Percentiles rank a stretch among this genome's conserved stretches.
Evolutionary conservation across 179 eudicot genomes (phyloP).

Genomic region (Silene vulgaris): DNA sequence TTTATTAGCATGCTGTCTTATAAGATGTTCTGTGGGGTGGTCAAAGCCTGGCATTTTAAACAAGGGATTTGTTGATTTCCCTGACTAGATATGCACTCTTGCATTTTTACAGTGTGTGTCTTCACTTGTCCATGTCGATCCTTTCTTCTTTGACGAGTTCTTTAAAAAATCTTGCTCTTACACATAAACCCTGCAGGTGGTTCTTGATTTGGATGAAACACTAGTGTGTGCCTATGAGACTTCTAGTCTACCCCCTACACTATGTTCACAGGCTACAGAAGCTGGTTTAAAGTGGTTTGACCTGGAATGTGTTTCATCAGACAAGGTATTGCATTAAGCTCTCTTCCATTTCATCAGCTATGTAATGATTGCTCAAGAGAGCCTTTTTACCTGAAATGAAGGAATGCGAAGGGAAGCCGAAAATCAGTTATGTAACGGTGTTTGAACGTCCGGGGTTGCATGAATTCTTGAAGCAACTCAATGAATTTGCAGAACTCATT

Average conservation of each 20-base stretch:
- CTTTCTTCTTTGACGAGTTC: neutral
- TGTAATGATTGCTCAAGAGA: slow-evolving; percentile 14
- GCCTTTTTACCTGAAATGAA: slow-evolving; percentile 27
- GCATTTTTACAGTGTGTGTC: neutral
- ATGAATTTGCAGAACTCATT: slow-evolving; percentile 86
- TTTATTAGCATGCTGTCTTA: neutral
- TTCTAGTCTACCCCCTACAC: slow-evolving; percentile 67
- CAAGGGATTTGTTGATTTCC: neutral
- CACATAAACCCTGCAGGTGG: slow-evolving; percentile 52
- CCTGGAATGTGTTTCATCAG: slow-evolving; percentile 84
- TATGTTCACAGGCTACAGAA: slow-evolving; percentile 76
- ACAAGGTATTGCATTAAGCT: slow-evolving; percentile 50
- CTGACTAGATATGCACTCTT: neutral
- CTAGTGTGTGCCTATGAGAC: slow-evolving; percentile 90
- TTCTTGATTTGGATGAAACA: slow-evolving; percentile 97
- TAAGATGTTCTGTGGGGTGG: neutral
- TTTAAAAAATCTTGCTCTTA: neutral
- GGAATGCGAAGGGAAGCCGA: slow-evolving; percentile 88
- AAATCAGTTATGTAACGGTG: slow-evolving; percentile 86
- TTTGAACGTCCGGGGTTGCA: slow-evolving; percentile 93
- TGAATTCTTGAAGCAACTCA: slow-evolving; percentile 68
- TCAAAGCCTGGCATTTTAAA: neutral
- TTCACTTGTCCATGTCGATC: neutral
- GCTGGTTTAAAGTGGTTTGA: slow-evolving; percentile 93
- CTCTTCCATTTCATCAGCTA: slow-evolving; percentile 9